Percentiles rank a stretch among this genome's conserved stretches.
Conservation (phyloP, 2,329 filamentous ascomycete genomes). For the Elsinoe arachidis region DNA sequence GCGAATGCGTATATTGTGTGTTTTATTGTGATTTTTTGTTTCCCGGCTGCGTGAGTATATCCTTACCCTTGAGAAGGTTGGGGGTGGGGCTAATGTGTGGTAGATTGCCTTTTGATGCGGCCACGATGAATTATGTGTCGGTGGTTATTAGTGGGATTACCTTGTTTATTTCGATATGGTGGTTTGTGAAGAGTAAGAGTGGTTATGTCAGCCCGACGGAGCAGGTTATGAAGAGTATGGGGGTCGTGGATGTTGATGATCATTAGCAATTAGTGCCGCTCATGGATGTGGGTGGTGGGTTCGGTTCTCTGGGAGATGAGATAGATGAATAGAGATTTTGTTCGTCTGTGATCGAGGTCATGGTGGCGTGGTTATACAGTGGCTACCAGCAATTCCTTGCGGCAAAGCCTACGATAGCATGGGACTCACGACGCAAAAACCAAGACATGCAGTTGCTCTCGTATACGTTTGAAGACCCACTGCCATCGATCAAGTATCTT, state of each 20-base stretch:
- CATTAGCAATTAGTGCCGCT: conserved; percentile 4
- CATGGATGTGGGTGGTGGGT: neutral
- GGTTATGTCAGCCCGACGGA: conserved; percentile 30
- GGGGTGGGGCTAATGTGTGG: neutral
- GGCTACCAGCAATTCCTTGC: too few species aligned
- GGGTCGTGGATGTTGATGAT: conserved; percentile 1
- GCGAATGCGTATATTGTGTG: conserved; percentile 51
- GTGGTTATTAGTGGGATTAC: conserved; percentile 33
- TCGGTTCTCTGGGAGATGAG: neutral
- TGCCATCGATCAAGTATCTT: too few species aligned
- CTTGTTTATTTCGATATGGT: conserved; percentile 30
- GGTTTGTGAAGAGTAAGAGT: conserved; percentile 28
- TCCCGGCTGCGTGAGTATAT: conserved; percentile 31
- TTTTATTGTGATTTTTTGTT: conserved; percentile 58
- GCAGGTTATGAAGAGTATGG: conserved; percentile 10
- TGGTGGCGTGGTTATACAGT: neutral
- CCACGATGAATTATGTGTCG: conserved; percentile 37
- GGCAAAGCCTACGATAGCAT: too few species aligned
- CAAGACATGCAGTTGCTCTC: too few species aligned
- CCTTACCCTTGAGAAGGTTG: neutral
- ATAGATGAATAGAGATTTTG: neutral
- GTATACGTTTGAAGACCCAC: too few species aligned
- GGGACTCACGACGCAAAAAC: neutral
- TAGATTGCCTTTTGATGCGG: conserved; percentile 24
- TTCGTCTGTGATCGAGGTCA: neutral